Conservation (phyloP, 495 filamentous ascomycete species). For the Umbilicaria muhlenbergii region DNA sequence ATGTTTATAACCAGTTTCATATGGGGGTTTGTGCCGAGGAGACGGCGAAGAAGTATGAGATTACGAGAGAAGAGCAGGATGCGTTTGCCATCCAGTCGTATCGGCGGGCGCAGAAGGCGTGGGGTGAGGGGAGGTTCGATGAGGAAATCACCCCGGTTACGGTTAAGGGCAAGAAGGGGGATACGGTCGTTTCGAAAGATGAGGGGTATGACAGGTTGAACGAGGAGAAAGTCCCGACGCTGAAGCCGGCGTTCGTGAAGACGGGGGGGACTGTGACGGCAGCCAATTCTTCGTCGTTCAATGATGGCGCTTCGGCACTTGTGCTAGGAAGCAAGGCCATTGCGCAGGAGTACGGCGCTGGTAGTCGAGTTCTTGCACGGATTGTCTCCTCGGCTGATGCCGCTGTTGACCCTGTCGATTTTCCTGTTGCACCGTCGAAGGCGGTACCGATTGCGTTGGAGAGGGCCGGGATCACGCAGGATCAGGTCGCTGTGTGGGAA, state of each 20-base stretch:
- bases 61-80: slow-evolving; percentile 76
- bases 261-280: slow-evolving; percentile 88
- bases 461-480: slow-evolving; percentile 73
- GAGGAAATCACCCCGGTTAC: slow-evolving; percentile 82
- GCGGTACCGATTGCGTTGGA: slow-evolving; percentile 83
- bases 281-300: slow-evolving; percentile 82
- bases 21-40: slow-evolving; percentile 98
- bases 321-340: slow-evolving; percentile 65
- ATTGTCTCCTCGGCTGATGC: slow-evolving; percentile 83
- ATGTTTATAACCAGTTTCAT: slow-evolving; percentile 91
- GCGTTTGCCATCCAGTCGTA: slow-evolving; percentile 80
- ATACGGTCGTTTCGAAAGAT: slow-evolving; percentile 59
- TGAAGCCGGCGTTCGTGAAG: slow-evolving; percentile 82
- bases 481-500: slow-evolving; percentile 88
- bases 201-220: slow-evolving; percentile 80
- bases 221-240: slow-evolving; percentile 62
- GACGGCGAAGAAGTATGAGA: slow-evolving; percentile 71
- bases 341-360: slow-evolving; percentile 55
- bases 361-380: slow-evolving; percentile 62
- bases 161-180: slow-evolving; percentile 58
- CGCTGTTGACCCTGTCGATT: slow-evolving; percentile 85
- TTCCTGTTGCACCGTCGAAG: slow-evolving; percentile 83
- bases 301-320: slow-evolving; percentile 86
- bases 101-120: slow-evolving; percentile 76
- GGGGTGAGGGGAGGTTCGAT: slow-evolving; percentile 60